A percentile compares a stretch with the other conserved stretches of the same genome.
These are phyloP conservation scores for Heteromeles arbutifolia DNA, from an alignment of 306 rosid genomes.

Conservation along the genomic window DNA sequence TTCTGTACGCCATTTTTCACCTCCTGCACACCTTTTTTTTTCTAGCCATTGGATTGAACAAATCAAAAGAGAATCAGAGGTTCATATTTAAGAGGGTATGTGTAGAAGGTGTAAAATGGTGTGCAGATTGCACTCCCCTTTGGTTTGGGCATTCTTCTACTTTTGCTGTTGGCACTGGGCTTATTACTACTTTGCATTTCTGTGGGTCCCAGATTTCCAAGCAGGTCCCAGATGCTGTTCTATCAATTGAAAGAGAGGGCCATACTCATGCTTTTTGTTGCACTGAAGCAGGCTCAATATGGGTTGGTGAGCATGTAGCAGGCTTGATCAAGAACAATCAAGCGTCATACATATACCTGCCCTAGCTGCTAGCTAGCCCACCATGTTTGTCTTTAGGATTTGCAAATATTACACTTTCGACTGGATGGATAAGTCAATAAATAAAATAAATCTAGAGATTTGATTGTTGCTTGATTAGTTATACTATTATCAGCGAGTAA, in stretches of 20 bases:
- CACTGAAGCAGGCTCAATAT: constrained; percentile 69
- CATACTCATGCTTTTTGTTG: constrained; percentile 71
- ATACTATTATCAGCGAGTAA: no score
- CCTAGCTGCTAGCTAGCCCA: not conserved
- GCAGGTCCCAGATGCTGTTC: constrained; percentile 58
- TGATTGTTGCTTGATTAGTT: not conserved
- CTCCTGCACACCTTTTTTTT: not conserved
- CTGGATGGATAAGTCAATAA: constrained; percentile 9
- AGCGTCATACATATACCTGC: constrained; percentile 6
- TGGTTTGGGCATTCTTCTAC: not conserved
- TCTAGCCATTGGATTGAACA: no score
- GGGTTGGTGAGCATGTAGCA: constrained; percentile 81
- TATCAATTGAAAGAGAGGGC: constrained; percentile 61
- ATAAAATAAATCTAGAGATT: not conserved
- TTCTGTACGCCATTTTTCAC: not conserved
- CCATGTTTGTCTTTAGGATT: not conserved
- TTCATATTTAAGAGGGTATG: not conserved
- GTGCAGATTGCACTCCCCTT: not conserved
- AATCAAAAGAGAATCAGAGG: no score
- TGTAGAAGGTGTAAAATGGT: not conserved
- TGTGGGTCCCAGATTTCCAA: constrained; percentile 50
- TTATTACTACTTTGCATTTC: not conserved
- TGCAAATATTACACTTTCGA: not conserved
- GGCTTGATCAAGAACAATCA: constrained; percentile 47
- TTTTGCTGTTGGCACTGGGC: not conserved